A percentile compares a stretch with the other conserved stretches of the same genome.
Evolutionary conservation across 768 basidiomycete species (phyloP).

Genomic region (Amanita rubescens): DNA sequence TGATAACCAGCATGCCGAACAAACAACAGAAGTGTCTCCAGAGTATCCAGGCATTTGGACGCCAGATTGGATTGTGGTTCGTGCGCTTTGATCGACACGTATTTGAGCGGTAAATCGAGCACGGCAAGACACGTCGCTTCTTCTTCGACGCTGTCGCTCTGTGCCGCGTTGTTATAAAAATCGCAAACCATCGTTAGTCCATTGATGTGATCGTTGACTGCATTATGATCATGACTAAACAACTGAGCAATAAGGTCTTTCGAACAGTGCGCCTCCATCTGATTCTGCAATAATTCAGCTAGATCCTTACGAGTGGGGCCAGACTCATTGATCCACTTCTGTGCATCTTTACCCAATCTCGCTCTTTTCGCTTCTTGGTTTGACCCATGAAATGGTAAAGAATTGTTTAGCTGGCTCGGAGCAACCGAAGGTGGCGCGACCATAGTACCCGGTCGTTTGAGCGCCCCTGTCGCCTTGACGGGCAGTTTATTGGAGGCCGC

Average conservation of each 20-base stretch:
- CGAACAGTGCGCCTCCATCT: constrained; percentile 84
- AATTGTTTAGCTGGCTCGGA: constrained; percentile 17
- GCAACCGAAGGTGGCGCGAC: constrained; percentile 22
- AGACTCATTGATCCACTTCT: constrained; percentile 81
- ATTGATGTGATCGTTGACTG: constrained; percentile 85
- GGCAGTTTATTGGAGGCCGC: constrained; percentile 22
- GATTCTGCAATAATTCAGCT: constrained; percentile 75
- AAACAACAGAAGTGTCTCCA: constrained; percentile 72
- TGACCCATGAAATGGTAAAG: constrained; percentile 41
- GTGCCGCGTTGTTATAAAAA: constrained; percentile 55
- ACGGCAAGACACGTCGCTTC: constrained; percentile 73
- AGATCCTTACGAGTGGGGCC: constrained; percentile 83
- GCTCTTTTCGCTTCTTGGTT: constrained; percentile 58
- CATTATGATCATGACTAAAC: constrained; percentile 94
- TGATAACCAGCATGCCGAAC: constrained; percentile 68
- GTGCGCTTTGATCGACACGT: constrained; percentile 82
- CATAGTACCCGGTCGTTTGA: constrained; percentile 37
- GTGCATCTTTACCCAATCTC: constrained; percentile 67
- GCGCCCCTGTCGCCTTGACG: constrained; percentile 28
- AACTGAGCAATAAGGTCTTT: constrained; percentile 69
- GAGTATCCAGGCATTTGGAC: constrained; percentile 81
- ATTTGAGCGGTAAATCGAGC: constrained; percentile 89
- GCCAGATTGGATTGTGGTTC: constrained; percentile 88
- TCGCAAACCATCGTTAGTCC: constrained; percentile 71
- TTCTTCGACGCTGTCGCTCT: constrained; percentile 51